Percentiles rank a stretch among this genome's conserved stretches.
phyloP scores from a whole-genome alignment of 1,284 basidiomycete genomes.

The Ustilago sp. region DNA sequence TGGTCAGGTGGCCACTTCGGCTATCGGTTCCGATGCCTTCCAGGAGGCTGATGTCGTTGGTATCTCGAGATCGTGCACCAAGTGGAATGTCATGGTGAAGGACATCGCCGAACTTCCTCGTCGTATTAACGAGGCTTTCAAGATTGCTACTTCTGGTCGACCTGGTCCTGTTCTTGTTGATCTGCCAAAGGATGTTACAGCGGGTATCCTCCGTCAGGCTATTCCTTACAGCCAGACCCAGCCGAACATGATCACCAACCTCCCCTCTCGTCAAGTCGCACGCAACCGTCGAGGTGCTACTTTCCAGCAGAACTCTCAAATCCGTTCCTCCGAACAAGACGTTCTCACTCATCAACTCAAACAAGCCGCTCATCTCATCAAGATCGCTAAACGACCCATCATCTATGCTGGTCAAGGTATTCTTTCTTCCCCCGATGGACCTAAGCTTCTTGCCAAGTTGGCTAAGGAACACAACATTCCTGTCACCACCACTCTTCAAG shows the following conservation, averaged over 20 bases:
- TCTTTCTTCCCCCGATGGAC: conserved; percentile 84
- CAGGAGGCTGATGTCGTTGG: conserved; percentile 97
- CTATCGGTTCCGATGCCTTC: conserved; percentile 97
- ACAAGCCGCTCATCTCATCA: conserved; percentile 89
- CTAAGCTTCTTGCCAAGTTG: conserved; percentile 83
- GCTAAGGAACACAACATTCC: conserved; percentile 90
- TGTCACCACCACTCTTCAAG: conserved; percentile 95
- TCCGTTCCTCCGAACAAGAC: conserved; percentile 40
- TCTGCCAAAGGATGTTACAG: conserved; percentile 96
- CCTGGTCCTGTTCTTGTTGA: conserved; percentile 98
- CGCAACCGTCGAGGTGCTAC: conserved; percentile 48
- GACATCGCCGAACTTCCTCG: conserved; percentile 93
- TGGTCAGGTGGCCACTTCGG: conserved; percentile 97
- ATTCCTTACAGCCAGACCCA: conserved; percentile 89
- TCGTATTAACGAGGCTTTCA: conserved; percentile 98
- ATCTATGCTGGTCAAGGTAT: conserved; percentile 96
- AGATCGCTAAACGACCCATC: conserved; percentile 88
- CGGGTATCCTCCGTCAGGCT: conserved; percentile 85
- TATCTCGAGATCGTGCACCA: conserved; percentile 95
- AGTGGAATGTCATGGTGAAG: conserved; percentile 99
- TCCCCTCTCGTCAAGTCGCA: conserved; percentile 65
- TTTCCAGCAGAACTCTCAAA: conserved; percentile 34
- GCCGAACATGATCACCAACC: conserved; percentile 75
- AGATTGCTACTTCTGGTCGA: conserved; percentile 95
- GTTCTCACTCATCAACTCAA: conserved; percentile 75